Conservation (phyloP, 768 basidiomycete species). For the Floccularia luteovirens region DNA sequence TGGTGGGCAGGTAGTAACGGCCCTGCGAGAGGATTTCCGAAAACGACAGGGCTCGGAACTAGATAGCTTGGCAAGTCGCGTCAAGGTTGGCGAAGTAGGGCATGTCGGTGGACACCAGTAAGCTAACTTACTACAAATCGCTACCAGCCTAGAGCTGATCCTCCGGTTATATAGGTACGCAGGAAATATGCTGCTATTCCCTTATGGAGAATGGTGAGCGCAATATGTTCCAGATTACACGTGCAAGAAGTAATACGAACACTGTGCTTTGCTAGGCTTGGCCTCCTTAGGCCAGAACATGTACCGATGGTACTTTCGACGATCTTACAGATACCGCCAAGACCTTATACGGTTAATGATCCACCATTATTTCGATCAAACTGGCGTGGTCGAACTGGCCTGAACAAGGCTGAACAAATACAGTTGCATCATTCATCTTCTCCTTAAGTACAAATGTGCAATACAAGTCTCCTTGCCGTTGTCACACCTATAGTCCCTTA, state of each 20-base stretch:
- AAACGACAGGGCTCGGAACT: conserved; percentile 22
- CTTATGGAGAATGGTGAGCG: conserved; percentile 64
- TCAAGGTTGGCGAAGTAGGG: conserved; percentile 57
- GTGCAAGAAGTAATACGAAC: conserved; percentile 1
- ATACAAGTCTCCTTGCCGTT: too few species aligned
- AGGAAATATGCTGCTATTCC: conserved; percentile 62
- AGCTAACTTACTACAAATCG: conserved; percentile 14
- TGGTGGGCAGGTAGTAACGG: conserved; percentile 48
- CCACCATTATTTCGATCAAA: conserved; percentile 35
- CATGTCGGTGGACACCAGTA: conserved; percentile 86
- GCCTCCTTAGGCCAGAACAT: conserved; percentile 48
- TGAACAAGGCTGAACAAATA: conserved; percentile 47
- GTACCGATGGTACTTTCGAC: conserved; percentile 46
- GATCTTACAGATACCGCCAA: conserved; percentile 21
- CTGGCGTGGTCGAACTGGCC: conserved; percentile 72
- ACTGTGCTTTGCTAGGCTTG: conserved; percentile 38
- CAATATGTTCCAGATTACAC: conserved; percentile 2
- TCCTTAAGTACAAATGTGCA: too few species aligned
- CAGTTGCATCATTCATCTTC: background rate
- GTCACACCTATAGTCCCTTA: conserved; percentile 8
- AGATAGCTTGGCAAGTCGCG: conserved; percentile 12
- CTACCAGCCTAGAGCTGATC: background rate
- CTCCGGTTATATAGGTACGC: too few species aligned
- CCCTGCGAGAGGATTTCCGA: conserved; percentile 46
- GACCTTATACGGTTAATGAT: conserved; percentile 17